Evolutionary conservation across 1,284 basidiomycete genomes (phyloP).

Genomic region (Volvariella surrecta): DNA sequence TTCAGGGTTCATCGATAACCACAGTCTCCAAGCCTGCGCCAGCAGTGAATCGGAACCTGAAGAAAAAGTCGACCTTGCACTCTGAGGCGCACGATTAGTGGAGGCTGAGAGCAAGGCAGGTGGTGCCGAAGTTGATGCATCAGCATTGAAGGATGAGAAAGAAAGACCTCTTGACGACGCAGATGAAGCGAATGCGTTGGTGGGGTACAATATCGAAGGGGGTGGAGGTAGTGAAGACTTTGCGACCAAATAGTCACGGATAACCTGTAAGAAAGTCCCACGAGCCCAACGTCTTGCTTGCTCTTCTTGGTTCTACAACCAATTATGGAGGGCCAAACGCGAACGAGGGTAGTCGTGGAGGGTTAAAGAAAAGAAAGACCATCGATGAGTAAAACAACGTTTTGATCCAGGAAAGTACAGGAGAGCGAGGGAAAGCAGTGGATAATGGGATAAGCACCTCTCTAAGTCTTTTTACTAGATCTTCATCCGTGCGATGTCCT

Average conservation of each 20-base stretch:
- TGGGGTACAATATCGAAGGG: slow-evolving; percentile 2
- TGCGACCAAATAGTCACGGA: slow-evolving; percentile 31
- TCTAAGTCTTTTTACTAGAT: slow-evolving; percentile 53
- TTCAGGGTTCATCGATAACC: slow-evolving; percentile 66
- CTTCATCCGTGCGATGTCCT: slow-evolving; percentile 51
- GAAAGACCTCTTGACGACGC: too few relatives aligned
- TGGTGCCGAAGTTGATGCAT: too few relatives aligned
- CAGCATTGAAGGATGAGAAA: too few relatives aligned
- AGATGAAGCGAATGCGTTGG: too few relatives aligned
- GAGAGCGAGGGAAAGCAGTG: slow-evolving; percentile 11
- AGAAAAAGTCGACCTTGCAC: not conserved
- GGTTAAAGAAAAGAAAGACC: slow-evolving; percentile 12
- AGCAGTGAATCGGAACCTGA: slow-evolving; percentile 15
- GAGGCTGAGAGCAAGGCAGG: too few relatives aligned
- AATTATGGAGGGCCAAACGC: not conserved
- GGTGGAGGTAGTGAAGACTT: slow-evolving; percentile 9
- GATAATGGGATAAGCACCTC: slow-evolving; percentile 38
- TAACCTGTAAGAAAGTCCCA: slow-evolving; percentile 51
- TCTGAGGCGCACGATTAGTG: too few relatives aligned
- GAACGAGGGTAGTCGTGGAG: not conserved
- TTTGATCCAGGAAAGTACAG: slow-evolving; percentile 12
- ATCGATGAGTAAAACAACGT: slow-evolving; percentile 10
- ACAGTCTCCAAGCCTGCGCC: slow-evolving; percentile 38
- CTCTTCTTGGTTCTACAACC: slow-evolving; percentile 53
- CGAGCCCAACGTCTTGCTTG: slow-evolving; percentile 61